phyloP scores from a whole-genome alignment of 352 stramenopile genomes.

The Pilasporangium apinafurcum region DNA sequence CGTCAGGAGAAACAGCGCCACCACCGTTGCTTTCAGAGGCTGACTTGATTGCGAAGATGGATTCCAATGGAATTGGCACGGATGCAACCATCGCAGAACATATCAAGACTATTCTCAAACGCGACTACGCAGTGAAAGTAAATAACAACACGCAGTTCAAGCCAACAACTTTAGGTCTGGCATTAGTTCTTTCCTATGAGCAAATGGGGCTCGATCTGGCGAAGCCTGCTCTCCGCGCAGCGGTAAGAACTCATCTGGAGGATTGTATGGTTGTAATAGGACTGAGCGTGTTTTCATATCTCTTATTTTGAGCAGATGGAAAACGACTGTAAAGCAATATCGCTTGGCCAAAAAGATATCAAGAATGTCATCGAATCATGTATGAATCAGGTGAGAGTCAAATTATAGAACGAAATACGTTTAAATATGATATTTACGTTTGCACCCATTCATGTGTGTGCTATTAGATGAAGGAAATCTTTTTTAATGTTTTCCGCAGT shows the following conservation, averaged over 20 bases:
- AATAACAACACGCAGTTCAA: slow-evolving; percentile 92
- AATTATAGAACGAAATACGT: slow-evolving; percentile 21
- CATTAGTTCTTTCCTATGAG: slow-evolving; percentile 90
- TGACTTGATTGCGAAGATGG: slow-evolving; percentile 93
- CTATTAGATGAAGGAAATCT: slow-evolving; percentile 71
- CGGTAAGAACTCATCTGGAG: too few relatives aligned
- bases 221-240: slow-evolving; percentile 91
- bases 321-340: slow-evolving; percentile 88
- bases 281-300: slow-evolving; percentile 3
- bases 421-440: not conserved
- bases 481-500: slow-evolving; percentile 62
- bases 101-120: slow-evolving; percentile 98
- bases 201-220: slow-evolving; percentile 95
- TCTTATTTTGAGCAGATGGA: slow-evolving; percentile 68
- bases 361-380: slow-evolving; percentile 72
- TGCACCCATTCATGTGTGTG: slow-evolving; percentile 1
- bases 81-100: slow-evolving; percentile 96
- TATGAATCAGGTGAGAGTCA: slow-evolving; percentile 81
- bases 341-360: slow-evolving; percentile 67
- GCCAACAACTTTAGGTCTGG: slow-evolving; percentile 87
- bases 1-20: slow-evolving; percentile 70
- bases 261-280: slow-evolving; percentile 1
- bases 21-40: slow-evolving; percentile 88
- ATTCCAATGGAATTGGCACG: slow-evolving; percentile 93
- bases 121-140: slow-evolving; percentile 95